Evolutionary conservation across 1,284 basidiomycete genomes (phyloP).

Genomic region (Veloboletus limbatus): DNA sequence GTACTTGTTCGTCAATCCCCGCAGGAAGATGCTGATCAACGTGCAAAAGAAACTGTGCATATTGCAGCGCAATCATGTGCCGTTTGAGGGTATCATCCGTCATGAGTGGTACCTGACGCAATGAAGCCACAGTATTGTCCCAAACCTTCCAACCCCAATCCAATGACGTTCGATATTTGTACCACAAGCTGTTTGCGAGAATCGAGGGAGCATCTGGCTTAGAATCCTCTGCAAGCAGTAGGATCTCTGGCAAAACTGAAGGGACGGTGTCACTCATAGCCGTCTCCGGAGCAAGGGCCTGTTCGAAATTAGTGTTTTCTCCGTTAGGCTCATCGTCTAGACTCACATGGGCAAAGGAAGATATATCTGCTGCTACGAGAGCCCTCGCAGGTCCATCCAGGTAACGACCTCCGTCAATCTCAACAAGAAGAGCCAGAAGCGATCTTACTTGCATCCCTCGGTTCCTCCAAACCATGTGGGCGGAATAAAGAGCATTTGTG

Average conservation of each 20-base stretch:
- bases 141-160: constrained; percentile 78
- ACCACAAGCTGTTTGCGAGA: constrained; percentile 74
- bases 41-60: constrained; percentile 65
- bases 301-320: background rate
- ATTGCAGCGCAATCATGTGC: constrained; percentile 55
- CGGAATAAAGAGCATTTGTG: constrained; percentile 54
- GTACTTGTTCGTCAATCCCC: constrained; percentile 65
- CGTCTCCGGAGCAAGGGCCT: constrained; percentile 47
- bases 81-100: constrained; percentile 45
- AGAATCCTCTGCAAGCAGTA: constrained; percentile 56
- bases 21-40: constrained; percentile 71
- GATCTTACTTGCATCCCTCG: constrained; percentile 61
- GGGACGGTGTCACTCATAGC: constrained; percentile 53
- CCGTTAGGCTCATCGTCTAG: background rate
- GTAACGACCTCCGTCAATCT: constrained; percentile 59
- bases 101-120: constrained; percentile 62
- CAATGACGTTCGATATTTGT: constrained; percentile 66
- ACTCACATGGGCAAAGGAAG: constrained; percentile 57
- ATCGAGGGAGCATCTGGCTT: constrained; percentile 58
- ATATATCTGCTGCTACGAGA: constrained; percentile 56
- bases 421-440: constrained; percentile 56
- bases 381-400: constrained; percentile 54
- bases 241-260: constrained; percentile 61
- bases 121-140: constrained; percentile 71
- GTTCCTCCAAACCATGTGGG: constrained; percentile 60